Percentiles rank a stretch among this genome's conserved stretches.
These are phyloP conservation scores for Serpula lacrymans DNA, from an alignment of 768 basidiomycete genomes.

Conservation along the genomic window DNA sequence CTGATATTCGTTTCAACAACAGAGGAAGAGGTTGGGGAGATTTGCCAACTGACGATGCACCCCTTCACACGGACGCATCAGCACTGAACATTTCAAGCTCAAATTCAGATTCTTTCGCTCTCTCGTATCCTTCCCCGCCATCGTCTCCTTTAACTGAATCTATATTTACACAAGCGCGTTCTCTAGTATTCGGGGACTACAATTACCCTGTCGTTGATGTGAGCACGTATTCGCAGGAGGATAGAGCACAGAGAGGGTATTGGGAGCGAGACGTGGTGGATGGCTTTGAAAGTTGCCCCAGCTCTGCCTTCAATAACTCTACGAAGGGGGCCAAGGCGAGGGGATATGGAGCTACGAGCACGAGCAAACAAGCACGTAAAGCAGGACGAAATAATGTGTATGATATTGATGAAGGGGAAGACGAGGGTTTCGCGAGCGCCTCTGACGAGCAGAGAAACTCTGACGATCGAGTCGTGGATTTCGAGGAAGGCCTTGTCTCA, in stretches of 20 bases:
- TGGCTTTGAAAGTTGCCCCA: too few relatives aligned
- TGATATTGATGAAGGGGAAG: conserved; percentile 7
- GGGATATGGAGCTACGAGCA: conserved; percentile 27
- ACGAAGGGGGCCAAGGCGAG: conserved; percentile 43
- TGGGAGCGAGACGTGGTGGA: conserved; percentile 70
- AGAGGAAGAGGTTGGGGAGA: conserved; percentile 17
- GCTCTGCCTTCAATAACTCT: too few relatives aligned
- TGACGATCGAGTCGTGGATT: conserved; percentile 7
- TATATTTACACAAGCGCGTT: conserved; percentile 70
- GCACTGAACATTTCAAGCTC: conserved; percentile 7
- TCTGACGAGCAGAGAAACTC: too few relatives aligned
- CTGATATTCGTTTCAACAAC: conserved; percentile 42
- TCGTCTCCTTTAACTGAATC: conserved; percentile 66
- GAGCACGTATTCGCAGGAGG: conserved; percentile 62
- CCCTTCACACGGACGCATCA: conserved; percentile 33
- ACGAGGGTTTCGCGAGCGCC: conserved; percentile 2
- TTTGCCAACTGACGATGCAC: conserved; percentile 23
- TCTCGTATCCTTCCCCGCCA: conserved; percentile 23
- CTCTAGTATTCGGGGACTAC: conserved; percentile 87
- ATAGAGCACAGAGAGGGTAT: conserved; percentile 79
- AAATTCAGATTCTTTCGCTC: conserved; percentile 29
- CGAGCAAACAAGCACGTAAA: conserved; percentile 6
- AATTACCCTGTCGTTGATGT: conserved; percentile 89
- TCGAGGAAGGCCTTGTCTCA: conserved; percentile 7
- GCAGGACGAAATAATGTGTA: too few relatives aligned